phyloP scores from a whole-genome alignment of 495 filamentous ascomycete species.

The Penicillium riverlandense region DNA sequence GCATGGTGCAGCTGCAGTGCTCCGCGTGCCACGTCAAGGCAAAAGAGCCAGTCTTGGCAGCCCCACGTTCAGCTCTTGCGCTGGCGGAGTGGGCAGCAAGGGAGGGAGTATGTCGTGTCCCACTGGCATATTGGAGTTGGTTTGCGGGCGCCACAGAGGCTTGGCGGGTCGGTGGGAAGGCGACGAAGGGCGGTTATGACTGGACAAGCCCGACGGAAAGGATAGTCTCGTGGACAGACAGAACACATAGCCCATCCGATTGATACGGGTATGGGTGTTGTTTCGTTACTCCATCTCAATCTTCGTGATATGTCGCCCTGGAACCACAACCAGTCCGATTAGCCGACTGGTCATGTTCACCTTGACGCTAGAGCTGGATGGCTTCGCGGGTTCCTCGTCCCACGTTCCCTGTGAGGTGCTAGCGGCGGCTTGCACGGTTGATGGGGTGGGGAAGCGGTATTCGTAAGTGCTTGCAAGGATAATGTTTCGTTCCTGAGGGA shows the following conservation, averaged over 20 bases:
- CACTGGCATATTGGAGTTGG: too few relatives aligned
- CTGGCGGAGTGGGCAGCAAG: not conserved
- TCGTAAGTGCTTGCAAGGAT: conserved; percentile 81
- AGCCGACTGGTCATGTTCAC: conserved; percentile 75
- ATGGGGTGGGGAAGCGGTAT: conserved; percentile 64
- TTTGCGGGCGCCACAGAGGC: too few relatives aligned
- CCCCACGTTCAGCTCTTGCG: conserved; percentile 7
- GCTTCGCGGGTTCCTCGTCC: conserved; percentile 19
- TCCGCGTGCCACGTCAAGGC: conserved; percentile 11
- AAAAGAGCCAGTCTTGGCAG: conserved; percentile 5
- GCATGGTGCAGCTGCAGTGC: conserved; percentile 11
- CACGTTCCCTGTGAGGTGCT: conserved; percentile 9
- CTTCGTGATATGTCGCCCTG: conserved; percentile 74
- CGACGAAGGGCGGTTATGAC: not conserved
- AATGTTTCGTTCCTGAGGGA: conserved; percentile 67
- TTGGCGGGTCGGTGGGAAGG: too few relatives aligned
- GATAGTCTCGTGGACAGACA: conserved; percentile 14
- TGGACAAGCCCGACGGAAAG: conserved; percentile 7
- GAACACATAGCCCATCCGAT: too few relatives aligned
- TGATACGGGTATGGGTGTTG: too few relatives aligned
- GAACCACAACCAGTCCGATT: conserved; percentile 85
- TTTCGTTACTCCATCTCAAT: conserved; percentile 74
- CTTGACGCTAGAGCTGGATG: conserved; percentile 30
- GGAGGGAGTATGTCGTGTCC: too few relatives aligned
- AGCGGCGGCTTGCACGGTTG: conserved; percentile 39